Evolutionary conservation across 2,329 filamentous ascomycete species (phyloP).

Genomic region (Fusarium xyrophilum): DNA sequence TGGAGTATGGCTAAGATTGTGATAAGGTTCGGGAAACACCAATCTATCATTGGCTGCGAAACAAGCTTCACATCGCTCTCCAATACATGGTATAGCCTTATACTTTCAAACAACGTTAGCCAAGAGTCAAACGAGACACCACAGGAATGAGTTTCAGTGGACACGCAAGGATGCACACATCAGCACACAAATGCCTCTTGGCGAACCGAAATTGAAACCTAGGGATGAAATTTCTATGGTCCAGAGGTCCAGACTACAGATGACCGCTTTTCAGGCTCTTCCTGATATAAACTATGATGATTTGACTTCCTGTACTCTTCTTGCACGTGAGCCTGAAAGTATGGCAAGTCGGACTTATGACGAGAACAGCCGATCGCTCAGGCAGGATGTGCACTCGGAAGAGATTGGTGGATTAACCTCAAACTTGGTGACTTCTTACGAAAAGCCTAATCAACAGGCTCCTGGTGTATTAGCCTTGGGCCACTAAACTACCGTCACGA

Average conservation of each 20-base stretch:
- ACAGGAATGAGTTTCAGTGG: no score
- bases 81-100: neutral
- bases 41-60: neutral
- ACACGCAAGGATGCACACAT: neutral
- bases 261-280: neutral
- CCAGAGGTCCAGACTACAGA: neutral
- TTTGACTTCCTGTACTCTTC: neutral
- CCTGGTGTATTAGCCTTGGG: rapidly evolving
- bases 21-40: neutral
- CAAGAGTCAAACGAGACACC: no score
- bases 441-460: rapidly evolving
- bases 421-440: neutral
- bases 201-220: neutral
- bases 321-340: no score
- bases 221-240: no score
- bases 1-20: neutral
- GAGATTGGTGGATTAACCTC: no score
- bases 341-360: neutral
- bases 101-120: neutral
- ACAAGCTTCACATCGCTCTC: neutral
- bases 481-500: neutral
- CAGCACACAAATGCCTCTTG: neutral
- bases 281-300: no score
- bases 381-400: rapidly evolving
- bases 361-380: neutral